These are phyloP conservation scores for Pistacia vera DNA, from an alignment of 345 rosid species.

Conservation along the genomic window DNA sequence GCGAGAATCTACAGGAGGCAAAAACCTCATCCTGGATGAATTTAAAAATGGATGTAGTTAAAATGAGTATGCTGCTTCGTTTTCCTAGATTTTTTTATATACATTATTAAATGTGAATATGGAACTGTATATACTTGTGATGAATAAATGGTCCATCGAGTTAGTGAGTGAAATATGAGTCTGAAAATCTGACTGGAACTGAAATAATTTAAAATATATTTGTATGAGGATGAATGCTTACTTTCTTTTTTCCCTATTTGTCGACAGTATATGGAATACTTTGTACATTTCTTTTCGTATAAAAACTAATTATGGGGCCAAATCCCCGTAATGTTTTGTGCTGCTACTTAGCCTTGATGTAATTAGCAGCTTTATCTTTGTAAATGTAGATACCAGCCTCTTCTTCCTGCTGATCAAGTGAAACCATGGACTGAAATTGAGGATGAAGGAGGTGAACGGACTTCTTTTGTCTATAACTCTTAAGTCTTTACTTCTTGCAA, in stretches of 20 bases:
- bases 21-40: too few relatives aligned
- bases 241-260: background rate
- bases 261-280: background rate
- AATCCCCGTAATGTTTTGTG: background rate
- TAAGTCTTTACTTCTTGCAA: too few relatives aligned
- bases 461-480: too few relatives aligned
- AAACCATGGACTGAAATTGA: conserved; percentile 30
- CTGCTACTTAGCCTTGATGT: background rate
- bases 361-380: background rate
- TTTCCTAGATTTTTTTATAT: background rate
- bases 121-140: background rate
- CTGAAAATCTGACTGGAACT: too few relatives aligned
- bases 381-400: conserved; percentile 36
- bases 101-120: background rate
- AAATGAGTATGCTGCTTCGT: background rate
- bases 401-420: conserved; percentile 37
- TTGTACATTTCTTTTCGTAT: background rate
- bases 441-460: background rate
- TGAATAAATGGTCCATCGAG: background rate
- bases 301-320: background rate
- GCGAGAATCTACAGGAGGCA: too few relatives aligned
- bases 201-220: too few relatives aligned
- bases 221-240: too few relatives aligned
- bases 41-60: too few relatives aligned
- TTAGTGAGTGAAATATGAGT: background rate